Conservation (phyloP, 768 basidiomycete genomes). For the Calocybe indica region DNA sequence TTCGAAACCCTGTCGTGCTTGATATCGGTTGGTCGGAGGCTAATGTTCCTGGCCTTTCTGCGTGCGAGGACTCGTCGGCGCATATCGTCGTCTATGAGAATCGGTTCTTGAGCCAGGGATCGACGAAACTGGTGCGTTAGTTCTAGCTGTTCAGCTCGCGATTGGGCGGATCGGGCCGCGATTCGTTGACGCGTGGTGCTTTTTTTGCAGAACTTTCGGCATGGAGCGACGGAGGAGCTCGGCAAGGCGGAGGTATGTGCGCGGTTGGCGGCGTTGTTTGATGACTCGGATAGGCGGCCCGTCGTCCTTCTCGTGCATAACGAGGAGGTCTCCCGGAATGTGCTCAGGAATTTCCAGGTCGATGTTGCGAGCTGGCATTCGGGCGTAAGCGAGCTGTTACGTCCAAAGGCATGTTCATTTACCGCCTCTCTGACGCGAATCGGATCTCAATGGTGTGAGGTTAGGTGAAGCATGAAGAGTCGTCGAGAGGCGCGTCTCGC, state of each 20-base stretch:
- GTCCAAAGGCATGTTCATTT: conserved; percentile 3
- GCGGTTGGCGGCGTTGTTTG: conserved; percentile 17
- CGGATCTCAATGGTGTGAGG: not conserved
- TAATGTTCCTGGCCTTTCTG: conserved; percentile 11
- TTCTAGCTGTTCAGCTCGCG: not conserved
- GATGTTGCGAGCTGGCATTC: conserved; percentile 33
- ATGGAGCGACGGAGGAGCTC: conserved; percentile 20
- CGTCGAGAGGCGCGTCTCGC: not conserved
- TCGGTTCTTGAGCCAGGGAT: conserved; percentile 11
- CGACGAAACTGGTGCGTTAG: not conserved
- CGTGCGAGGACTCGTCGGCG: conserved; percentile 11
- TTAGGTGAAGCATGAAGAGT: conserved; percentile 5
- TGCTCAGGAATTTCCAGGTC: conserved; percentile 35
- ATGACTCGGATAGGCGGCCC: conserved; percentile 17
- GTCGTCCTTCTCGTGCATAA: conserved; percentile 43
- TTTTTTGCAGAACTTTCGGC: conserved; percentile 18
- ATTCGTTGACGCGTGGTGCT: no score
- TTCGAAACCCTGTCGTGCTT: conserved; percentile 24
- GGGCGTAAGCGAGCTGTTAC: conserved; percentile 30
- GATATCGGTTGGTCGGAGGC: conserved; percentile 40
- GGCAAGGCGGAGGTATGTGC: conserved; percentile 10
- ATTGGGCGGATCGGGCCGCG: not conserved
- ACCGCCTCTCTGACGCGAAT: not conserved
- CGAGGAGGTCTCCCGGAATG: conserved; percentile 28
- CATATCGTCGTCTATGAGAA: conserved; percentile 17